Conservation (phyloP, 2,329 filamentous ascomycete species). For the Penicillium hordei region DNA sequence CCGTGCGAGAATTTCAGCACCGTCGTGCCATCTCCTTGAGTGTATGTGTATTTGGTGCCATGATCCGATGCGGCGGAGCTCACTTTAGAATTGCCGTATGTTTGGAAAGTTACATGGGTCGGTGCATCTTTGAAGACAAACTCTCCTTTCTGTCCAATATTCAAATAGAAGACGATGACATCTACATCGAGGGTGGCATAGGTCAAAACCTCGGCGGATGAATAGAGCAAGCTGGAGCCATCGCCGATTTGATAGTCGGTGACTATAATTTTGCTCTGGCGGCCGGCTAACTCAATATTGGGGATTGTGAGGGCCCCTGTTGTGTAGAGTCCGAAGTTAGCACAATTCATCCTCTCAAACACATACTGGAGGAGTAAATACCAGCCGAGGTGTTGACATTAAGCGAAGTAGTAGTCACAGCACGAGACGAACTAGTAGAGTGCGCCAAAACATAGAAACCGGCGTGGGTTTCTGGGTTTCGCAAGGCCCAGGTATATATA, state of each 20-base stretch:
- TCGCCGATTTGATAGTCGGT: slow-evolving; percentile 54
- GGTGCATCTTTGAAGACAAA: slow-evolving; percentile 50
- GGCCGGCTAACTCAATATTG: slow-evolving; percentile 51
- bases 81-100: slow-evolving; percentile 44
- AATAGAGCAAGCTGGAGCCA: slow-evolving; percentile 49
- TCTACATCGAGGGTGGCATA: slow-evolving; percentile 46
- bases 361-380: slow-evolving; percentile 32
- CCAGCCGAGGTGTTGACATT: slow-evolving; percentile 52
- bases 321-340: slow-evolving; percentile 15
- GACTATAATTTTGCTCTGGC: slow-evolving; percentile 56
- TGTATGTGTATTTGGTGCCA: slow-evolving; percentile 47
- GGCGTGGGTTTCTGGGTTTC: slow-evolving; percentile 51
- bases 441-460: slow-evolving; percentile 55
- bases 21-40: slow-evolving; percentile 48
- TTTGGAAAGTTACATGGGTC: slow-evolving; percentile 39
- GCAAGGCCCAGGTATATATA: slow-evolving; percentile 54
- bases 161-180: slow-evolving; percentile 52
- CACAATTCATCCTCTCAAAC: not conserved
- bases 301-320: slow-evolving; percentile 34
- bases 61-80: slow-evolving; percentile 27
- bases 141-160: slow-evolving; percentile 50
- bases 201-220: slow-evolving; percentile 51
- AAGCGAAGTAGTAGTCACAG: slow-evolving; percentile 49
- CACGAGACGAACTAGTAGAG: slow-evolving; percentile 45
- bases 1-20: slow-evolving; percentile 53